Base-by-base conservation (phyloP, 768 basidiomycete genomes). In the Mycena venus region DNA sequence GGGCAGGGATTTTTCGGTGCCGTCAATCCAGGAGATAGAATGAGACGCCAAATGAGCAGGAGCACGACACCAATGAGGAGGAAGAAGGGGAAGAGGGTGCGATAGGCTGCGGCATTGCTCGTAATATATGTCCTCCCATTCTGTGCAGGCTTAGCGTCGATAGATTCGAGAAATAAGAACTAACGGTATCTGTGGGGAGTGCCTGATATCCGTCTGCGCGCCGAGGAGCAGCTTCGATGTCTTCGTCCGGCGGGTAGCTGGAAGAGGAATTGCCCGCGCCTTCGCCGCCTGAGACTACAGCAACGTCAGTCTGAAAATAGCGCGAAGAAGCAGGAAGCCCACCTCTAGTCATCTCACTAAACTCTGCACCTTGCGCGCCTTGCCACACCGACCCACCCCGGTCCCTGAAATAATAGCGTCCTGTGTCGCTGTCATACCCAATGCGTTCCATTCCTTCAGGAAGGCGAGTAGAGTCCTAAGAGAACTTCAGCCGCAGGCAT, bases 341-440 rank as follows among this genome's bases (percentile, higher is more conserved):
- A 89, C 90, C 87, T 82, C 80, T 81, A 8, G 84, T 87, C 86
- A 91, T 86, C 77, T 88, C 85, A 27, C 94, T 91, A 75, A 88
- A 94, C 79, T 91, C 84, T 38, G 91, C 88, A 27, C 93, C 94
- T 74, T 91, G 87, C 21, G 88, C 83, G n/a, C 90, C 86, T 62
- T 84, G 81, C 90, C 91, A 92, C 78, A 91, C 74, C 82, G 79
- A 83, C 12, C 94, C 93, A 58, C 86, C 87, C 17, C 75, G 56
- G 80, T 91, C 90, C 29, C 87, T 87, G 83, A 92, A 95, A 79
- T 88, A 87, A 84, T 95, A 95, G 59, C 88, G 84, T 60, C 90
- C 88, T 2, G 88, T 87, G 84, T 95, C 94, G 4, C 91, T 84
- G 82, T 96, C 94, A 79, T 95, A 95, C 14, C 94, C 94, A 69